Evolutionary conservation across 2,329 filamentous ascomycete genomes (phyloP), one percentile per base, ranked within the genome.

Genomic region (Stagonosporopsis cucurbitacearum): DNA sequence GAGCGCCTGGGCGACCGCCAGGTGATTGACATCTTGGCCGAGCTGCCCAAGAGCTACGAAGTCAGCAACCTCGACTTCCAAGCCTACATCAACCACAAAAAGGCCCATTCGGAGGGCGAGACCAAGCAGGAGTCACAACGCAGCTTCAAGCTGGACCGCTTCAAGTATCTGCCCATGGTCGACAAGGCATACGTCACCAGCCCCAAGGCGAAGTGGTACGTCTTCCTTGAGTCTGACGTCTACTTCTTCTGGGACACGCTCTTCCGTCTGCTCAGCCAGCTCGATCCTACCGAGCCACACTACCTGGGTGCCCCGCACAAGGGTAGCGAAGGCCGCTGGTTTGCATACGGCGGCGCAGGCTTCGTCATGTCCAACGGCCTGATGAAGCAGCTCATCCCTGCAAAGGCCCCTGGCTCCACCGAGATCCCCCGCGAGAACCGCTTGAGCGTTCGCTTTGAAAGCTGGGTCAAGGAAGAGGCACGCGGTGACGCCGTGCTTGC

Each of bases 131-230:
- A 81, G 81, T 70, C 75, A 54, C 79, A 66, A 44, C 79, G 80
- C 0, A 82, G 80, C 32, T 85, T 82, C 81, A 80, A 78, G 58
- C 73, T 85, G 25, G 83, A 85, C 66, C 83, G 84, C 63, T 85
- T 82, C 81, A 85, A 85, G 70, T 85, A 84, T 68, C 74, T 85
- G 49, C 83, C 82, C 33, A 80, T 84, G 75, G 79, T 82, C 3
- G 79, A 83, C 57, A 81, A 82, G 68, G 79, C 82, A 0, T 76
- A 80, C 54, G 64, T 66, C 13, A 47, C 75, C 43, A 69, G 68
- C 44, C 73, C 73, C 22, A 67, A 68, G 43, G 71, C 69, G 36
- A 71, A 75, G 55, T 77, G 73, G 74, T 77, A 71, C 49, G 67
- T 76, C 57, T 76, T 76, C 60, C 63, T 76, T 41, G 74, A 77